These are phyloP conservation scores for Cladobotryum mycophilum DNA, from an alignment of 2,329 filamentous ascomycete species.

Conservation along the genomic window DNA sequence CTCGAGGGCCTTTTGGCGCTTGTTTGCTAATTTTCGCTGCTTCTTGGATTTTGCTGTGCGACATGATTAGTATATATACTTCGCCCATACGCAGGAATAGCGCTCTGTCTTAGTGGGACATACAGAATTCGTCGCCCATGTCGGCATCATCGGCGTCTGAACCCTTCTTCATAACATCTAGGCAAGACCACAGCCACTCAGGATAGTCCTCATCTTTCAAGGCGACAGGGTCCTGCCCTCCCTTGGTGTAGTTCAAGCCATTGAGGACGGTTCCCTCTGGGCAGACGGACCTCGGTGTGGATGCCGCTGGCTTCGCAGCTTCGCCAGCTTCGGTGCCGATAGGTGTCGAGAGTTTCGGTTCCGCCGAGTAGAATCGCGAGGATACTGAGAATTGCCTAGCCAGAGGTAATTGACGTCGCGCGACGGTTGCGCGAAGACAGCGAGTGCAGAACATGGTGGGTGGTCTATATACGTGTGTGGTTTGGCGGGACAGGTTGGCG, in stretches of 20 bases:
- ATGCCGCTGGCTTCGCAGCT: slow-evolving; percentile 20
- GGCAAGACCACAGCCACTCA: slow-evolving; percentile 69
- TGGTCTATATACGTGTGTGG: slow-evolving; percentile 15
- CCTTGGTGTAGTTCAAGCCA: slow-evolving; percentile 74
- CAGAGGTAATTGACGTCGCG: slow-evolving; percentile 24
- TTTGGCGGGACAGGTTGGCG: slow-evolving; percentile 23
- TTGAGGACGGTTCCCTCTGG: slow-evolving; percentile 62
- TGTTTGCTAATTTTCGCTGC: slow-evolving; percentile 65
- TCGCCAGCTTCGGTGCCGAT: slow-evolving; percentile 23
- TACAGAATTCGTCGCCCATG: slow-evolving; percentile 75
- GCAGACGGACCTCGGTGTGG: slow-evolving; percentile 44
- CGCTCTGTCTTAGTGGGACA: slow-evolving; percentile 27
- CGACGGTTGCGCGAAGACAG: slow-evolving; percentile 42
- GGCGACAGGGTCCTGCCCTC: slow-evolving; percentile 65
- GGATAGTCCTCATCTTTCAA: slow-evolving; percentile 71
- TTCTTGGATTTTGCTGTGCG: slow-evolving; percentile 74
- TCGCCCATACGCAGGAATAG: background rate
- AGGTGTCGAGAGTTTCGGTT: slow-evolving; percentile 32
- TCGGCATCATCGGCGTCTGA: slow-evolving; percentile 44
- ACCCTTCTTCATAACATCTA: slow-evolving; percentile 55
- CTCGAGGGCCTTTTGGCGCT: slow-evolving; percentile 52
- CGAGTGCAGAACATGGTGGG: slow-evolving; percentile 37
- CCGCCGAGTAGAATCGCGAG: slow-evolving; percentile 29
- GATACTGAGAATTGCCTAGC: slow-evolving; percentile 37
- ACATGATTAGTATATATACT: too few species aligned